Evolutionary conservation across 2,329 filamentous ascomycete genomes (phyloP).

Genomic region (Penicillium brasilianum): DNA sequence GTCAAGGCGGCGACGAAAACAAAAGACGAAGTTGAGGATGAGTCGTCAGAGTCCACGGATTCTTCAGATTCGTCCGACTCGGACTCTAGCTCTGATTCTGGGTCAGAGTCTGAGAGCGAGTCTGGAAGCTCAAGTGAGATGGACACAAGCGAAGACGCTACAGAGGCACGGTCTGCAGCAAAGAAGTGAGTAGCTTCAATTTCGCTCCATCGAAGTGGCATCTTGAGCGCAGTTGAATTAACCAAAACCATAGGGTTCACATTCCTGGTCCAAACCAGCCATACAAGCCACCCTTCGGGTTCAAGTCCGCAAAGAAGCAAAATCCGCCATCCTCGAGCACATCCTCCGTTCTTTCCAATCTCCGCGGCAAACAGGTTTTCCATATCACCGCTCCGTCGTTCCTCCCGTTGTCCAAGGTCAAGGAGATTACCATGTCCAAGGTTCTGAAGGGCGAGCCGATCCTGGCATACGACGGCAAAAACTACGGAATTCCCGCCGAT

Average conservation of each 20-base stretch:
- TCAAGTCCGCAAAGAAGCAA: constrained; percentile 44
- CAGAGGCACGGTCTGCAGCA: constrained; percentile 8
- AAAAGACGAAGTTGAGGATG: constrained; percentile 21
- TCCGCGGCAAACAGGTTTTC: constrained; percentile 54
- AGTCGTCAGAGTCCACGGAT: constrained; percentile 25
- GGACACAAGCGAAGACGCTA: constrained; percentile 30
- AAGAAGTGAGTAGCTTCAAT: constrained; percentile 26
- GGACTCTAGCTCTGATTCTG: constrained; percentile 27
- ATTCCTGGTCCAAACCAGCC: constrained; percentile 38
- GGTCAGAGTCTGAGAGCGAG: constrained; percentile 24
- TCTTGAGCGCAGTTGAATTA: constrained; percentile 8
- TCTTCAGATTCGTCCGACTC: constrained; percentile 28
- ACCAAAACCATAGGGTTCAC: constrained; percentile 19
- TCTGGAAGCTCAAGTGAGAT: constrained; percentile 28
- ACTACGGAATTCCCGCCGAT: constrained; percentile 48
- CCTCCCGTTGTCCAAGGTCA: constrained; percentile 51
- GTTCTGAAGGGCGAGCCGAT: constrained; percentile 49
- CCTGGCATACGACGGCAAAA: constrained; percentile 48
- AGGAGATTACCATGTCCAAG: constrained; percentile 50
- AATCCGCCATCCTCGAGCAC: constrained; percentile 38
- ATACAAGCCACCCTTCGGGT: constrained; percentile 52
- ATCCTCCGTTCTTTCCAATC: constrained; percentile 44
- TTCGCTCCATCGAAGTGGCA: not conserved
- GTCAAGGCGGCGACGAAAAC: constrained; percentile 29
- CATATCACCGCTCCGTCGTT: constrained; percentile 54